phyloP scores from a whole-genome alignment of 106 monocot species.

The Phalaenopsis aphrodite region DNA sequence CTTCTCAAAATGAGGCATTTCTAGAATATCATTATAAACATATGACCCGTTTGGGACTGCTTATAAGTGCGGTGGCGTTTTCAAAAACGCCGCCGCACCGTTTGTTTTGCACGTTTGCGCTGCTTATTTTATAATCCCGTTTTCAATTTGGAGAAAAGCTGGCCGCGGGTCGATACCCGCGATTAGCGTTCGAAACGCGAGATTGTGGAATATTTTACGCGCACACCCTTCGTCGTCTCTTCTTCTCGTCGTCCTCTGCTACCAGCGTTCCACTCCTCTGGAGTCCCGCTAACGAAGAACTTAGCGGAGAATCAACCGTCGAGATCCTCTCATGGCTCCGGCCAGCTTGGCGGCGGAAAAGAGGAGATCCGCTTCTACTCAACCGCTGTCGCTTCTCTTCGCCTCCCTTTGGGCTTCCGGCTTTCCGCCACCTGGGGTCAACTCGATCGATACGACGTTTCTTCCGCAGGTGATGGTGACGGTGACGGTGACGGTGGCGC shows the following conservation, averaged over 20 bases:
- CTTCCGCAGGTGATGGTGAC: no score
- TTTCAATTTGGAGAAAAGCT: no score
- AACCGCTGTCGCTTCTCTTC: conserved; percentile 50
- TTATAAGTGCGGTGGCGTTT: no score
- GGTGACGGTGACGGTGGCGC: neutral
- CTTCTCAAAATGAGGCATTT: no score
- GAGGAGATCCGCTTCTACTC: conserved; percentile 87
- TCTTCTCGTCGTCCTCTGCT: conserved; percentile 9
- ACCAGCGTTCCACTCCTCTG: conserved; percentile 33
- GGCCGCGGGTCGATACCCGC: no score
- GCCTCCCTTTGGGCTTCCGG: conserved; percentile 36
- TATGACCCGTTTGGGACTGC: no score
- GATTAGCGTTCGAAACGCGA: no score
- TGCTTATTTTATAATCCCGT: no score
- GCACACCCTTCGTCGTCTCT: conserved; percentile 22
- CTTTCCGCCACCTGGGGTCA: conserved; percentile 47
- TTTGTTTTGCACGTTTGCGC: no score
- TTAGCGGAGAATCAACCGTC: conserved; percentile 15
- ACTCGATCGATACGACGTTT: conserved; percentile 3
- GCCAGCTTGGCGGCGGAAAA: conserved; percentile 81
- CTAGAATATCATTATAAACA: no score
- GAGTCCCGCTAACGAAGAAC: conserved; percentile 1
- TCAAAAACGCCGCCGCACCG: no score
- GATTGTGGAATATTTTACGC: no score
- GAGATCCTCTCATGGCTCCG: conserved; percentile 80